Base-by-base conservation (phyloP, 2,329 filamentous ascomycete genomes). In the Fusarium napiforme region DNA sequence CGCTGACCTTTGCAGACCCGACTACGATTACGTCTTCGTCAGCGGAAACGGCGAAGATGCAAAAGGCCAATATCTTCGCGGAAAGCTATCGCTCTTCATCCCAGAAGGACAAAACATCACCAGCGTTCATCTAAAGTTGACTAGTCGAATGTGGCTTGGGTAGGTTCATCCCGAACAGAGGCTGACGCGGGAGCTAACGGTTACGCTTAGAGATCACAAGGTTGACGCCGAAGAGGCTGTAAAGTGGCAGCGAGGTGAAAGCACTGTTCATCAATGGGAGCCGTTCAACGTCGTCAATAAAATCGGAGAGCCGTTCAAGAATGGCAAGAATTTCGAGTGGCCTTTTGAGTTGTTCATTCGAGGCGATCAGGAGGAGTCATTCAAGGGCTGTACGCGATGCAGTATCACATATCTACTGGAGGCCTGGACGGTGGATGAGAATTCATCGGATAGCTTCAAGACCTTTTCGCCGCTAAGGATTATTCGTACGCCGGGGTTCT, bases 91-190 rank as follows among this genome's bases (percentile, higher is more conserved):
- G 0, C 21, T 68, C 4, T 68, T 55, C 9, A 9, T 68, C 3
- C 65, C 65, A 2, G 42, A 49, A 3, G 45, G 28, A 2, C 26
- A 55, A 2, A 26, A 14, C 14, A 12, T 55, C 2, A 12, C 21
- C 11, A 39, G 16, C 2, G 56, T 68, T 9, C 56, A 62, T 1
- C 47, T 68, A 0, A 63, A 68, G 4, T 18, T 68, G 7, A 63
- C 37, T 2, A 55, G 65, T 43, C 32, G 65, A 14, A 68, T 68
- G 56, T 68, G 65, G 65, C 30, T 68, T 28, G 65, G 65, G 65
- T 68, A 43, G 18, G 64, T 19, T 8, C 7, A 8, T 7, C 2
- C 14, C 21, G 9, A 19, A 55, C 1, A 23, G 9, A 8, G 8
- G 18, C 5, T 32, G 6, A 2, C 9, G 5, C n/a, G 12, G 19